These are phyloP conservation scores for Jatropha multifida DNA, from an alignment of 441 rosid genomes.

Conservation along the genomic window DNA sequence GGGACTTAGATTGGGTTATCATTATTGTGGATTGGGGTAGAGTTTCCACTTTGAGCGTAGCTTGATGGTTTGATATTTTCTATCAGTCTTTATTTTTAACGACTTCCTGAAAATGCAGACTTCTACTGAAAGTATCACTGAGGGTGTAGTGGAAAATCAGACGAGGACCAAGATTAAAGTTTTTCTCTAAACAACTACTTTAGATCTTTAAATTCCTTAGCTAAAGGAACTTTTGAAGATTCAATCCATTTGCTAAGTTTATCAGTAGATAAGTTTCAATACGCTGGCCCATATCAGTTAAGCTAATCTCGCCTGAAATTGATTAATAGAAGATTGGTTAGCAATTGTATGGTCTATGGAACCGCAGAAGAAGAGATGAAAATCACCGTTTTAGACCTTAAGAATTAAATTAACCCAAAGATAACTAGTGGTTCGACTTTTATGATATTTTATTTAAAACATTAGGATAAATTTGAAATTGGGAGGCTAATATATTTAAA, in stretches of 20 bases:
- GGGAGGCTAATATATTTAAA: too few relatives aligned
- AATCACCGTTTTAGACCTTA: too few relatives aligned
- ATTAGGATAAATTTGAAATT: too few relatives aligned
- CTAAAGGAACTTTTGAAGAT: neutral
- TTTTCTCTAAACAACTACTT: neutral
- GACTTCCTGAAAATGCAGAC: conserved; percentile 9
- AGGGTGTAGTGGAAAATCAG: neutral
- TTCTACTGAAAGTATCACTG: neutral
- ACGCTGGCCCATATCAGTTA: neutral
- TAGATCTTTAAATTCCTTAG: neutral
- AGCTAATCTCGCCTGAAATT: neutral
- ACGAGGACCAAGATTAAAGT: neutral
- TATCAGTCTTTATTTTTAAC: neutral
- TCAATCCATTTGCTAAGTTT: neutral
- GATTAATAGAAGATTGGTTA: too few relatives aligned
- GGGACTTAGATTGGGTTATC: neutral
- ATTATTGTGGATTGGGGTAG: neutral
- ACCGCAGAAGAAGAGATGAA: too few relatives aligned
- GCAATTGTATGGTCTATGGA: too few relatives aligned
- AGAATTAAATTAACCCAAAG: too few relatives aligned
- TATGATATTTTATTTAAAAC: too few relatives aligned
- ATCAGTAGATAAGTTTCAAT: neutral
- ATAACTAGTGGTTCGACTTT: too few relatives aligned
- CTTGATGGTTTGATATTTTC: neutral
- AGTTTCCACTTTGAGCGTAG: neutral